phyloP scores from a whole-genome alignment of 371 early-diverging fungal species.

The Mortierella sp. region DNA sequence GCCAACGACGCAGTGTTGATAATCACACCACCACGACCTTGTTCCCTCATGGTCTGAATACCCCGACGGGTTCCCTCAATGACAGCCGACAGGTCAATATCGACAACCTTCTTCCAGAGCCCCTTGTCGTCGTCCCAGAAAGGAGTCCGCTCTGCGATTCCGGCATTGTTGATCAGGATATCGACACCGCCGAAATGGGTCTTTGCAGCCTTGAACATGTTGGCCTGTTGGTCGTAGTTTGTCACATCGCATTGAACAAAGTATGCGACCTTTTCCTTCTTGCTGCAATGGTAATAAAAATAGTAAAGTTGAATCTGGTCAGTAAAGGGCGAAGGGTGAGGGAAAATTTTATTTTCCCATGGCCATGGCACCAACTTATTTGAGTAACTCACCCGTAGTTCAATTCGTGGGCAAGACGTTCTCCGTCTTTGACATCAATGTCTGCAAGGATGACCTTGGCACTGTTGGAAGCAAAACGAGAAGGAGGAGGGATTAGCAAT shows the following conservation, averaged over 20 bases:
- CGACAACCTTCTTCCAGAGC: conserved; percentile 66
- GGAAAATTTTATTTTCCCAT: not conserved
- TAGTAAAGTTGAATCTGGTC: not conserved
- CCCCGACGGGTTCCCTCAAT: conserved; percentile 77
- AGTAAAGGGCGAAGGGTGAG: not conserved
- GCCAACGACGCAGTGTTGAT: conserved; percentile 86
- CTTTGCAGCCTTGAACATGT: conserved; percentile 59
- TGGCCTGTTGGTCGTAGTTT: conserved; percentile 62
- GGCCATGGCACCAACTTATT: not conserved
- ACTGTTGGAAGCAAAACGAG: not conserved
- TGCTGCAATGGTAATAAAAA: conserved; percentile 17
- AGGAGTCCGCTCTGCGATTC: conserved; percentile 64
- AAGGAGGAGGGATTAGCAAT: not conserved
- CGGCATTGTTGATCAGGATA: conserved; percentile 78
- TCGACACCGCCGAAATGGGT: conserved; percentile 64
- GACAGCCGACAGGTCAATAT: conserved; percentile 75
- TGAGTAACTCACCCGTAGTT: conserved; percentile 20
- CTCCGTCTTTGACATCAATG: conserved; percentile 37
- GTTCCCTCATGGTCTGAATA: conserved; percentile 67
- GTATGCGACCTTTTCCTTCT: conserved; percentile 39
- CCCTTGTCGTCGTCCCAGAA: conserved; percentile 59
- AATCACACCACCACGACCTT: conserved; percentile 72
- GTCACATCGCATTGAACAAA: conserved; percentile 70
- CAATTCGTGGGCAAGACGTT: conserved; percentile 31
- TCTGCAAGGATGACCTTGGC: conserved; percentile 48